phyloP scores from a whole-genome alignment of 1,284 basidiomycete species.

The Malassezia pachydermatis region DNA sequence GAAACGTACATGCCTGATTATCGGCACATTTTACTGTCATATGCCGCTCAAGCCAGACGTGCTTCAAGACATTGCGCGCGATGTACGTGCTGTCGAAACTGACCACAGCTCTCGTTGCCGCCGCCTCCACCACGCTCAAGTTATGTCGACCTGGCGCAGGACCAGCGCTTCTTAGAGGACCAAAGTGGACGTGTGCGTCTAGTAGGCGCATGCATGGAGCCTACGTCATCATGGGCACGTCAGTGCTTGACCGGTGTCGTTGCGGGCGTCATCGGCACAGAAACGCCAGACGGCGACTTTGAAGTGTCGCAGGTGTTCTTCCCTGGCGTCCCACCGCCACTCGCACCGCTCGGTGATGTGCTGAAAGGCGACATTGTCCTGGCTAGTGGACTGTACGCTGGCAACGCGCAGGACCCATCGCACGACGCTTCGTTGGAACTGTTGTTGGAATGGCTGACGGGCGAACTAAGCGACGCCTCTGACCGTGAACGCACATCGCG shows the following conservation, averaged over 20 bases:
- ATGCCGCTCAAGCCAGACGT: slow-evolving; percentile 98
- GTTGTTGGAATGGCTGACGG: slow-evolving; percentile 65
- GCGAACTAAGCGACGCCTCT: slow-evolving; percentile 61
- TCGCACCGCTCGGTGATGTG: neutral
- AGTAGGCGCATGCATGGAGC: slow-evolving; percentile 57
- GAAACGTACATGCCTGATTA: slow-evolving; percentile 72
- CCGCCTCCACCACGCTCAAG: slow-evolving; percentile 55
- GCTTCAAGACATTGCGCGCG: slow-evolving; percentile 80
- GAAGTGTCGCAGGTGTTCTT: slow-evolving; percentile 84
- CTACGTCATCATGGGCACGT: neutral
- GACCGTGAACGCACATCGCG: slow-evolving; percentile 35
- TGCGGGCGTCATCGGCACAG: slow-evolving; percentile 75
- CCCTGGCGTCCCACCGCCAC: slow-evolving; percentile 53
- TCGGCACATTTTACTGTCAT: slow-evolving; percentile 92
- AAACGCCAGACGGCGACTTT: slow-evolving; percentile 80
- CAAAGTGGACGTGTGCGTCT: slow-evolving; percentile 83
- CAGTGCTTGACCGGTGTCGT: slow-evolving; percentile 55
- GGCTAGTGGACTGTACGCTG: slow-evolving; percentile 50
- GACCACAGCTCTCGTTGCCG: slow-evolving; percentile 70
- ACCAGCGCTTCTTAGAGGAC: slow-evolving; percentile 82
- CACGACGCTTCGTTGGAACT: slow-evolving; percentile 25
- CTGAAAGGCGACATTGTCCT: slow-evolving; percentile 19
- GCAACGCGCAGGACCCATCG: slow-evolving; percentile 48
- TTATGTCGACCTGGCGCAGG: slow-evolving; percentile 58
- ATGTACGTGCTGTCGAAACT: slow-evolving; percentile 55